phyloP scores from a whole-genome alignment of 1,284 basidiomycete species.

The Marasmius oreades region DNA sequence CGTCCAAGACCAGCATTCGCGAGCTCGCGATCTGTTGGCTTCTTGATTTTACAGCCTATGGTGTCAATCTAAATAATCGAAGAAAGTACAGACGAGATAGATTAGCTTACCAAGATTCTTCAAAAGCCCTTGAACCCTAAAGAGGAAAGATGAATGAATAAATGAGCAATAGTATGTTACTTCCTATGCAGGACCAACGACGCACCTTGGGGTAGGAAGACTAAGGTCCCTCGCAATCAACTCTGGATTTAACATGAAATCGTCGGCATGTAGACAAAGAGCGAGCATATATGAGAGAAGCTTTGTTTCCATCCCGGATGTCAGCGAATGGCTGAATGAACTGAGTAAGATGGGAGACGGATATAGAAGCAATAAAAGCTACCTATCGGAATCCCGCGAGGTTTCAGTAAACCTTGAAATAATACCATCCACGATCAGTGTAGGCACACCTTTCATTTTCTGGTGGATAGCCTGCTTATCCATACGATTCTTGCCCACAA shows the following conservation, averaged over 20 bases:
- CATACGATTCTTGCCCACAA: constrained; percentile 36
- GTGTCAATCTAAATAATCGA: not conserved
- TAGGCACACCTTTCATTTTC: constrained; percentile 58
- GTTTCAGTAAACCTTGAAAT: constrained; percentile 79
- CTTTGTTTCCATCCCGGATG: constrained; percentile 65
- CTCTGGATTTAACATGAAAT: constrained; percentile 67
- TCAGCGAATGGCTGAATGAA: constrained; percentile 58
- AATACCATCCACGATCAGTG: constrained; percentile 68
- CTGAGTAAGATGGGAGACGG: constrained; percentile 4
- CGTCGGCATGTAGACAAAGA: constrained; percentile 75
- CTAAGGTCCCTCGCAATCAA: constrained; percentile 71
- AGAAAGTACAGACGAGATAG: not conserved
- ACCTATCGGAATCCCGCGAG: constrained; percentile 61
- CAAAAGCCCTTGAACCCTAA: constrained; percentile 49
- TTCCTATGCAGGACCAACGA: constrained; percentile 13
- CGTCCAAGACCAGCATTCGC: constrained; percentile 65
- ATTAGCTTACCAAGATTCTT: constrained; percentile 44
- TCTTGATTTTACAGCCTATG: constrained; percentile 67
- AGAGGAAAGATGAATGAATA: constrained; percentile 4
- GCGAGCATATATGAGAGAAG: constrained; percentile 79
- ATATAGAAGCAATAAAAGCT: constrained; percentile 20
- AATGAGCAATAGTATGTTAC: not conserved
- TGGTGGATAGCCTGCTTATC: constrained; percentile 51
- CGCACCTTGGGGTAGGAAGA: constrained; percentile 61
- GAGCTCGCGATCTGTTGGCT: constrained; percentile 59